These are phyloP conservation scores for Dillenia turbinata DNA, from an alignment of 164 flowering plant species.

Conservation along the genomic window DNA sequence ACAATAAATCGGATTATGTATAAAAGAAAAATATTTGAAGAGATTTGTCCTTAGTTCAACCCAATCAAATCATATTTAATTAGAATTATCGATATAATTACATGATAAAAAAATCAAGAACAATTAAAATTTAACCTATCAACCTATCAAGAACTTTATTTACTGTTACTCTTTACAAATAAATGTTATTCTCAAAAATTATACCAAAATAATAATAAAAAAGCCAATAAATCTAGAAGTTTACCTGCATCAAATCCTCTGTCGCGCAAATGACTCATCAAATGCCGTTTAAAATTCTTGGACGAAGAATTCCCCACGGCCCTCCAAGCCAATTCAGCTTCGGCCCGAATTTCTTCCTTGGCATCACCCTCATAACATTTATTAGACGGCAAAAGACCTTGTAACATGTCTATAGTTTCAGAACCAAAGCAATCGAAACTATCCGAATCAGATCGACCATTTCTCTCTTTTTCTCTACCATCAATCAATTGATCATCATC, in stretches of 20 bases:
- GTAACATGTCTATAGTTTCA: conserved; percentile 27
- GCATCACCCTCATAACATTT: conserved; percentile 11
- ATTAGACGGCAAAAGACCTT: conserved; percentile 19
- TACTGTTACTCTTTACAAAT: too few species aligned
- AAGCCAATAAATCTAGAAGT: background rate
- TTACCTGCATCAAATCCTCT: conserved; percentile 69
- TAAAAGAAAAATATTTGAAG: too few species aligned
- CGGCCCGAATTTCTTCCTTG: conserved; percentile 25
- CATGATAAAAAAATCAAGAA: too few species aligned
- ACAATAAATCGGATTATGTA: too few species aligned
- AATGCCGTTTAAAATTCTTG: conserved; percentile 33
- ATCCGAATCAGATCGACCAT: conserved; percentile 3
- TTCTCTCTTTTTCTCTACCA: conserved; percentile 1
- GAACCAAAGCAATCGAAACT: conserved; percentile 11
- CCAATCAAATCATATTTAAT: too few species aligned
- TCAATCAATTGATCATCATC: conserved; percentile 9
- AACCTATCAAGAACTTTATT: too few species aligned
- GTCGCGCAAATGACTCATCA: conserved; percentile 49
- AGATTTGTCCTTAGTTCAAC: too few species aligned
- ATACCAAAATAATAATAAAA: background rate
- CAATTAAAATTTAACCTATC: too few species aligned
- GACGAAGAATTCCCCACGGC: conserved; percentile 15
- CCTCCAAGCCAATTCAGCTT: conserved; percentile 25
- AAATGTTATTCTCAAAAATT: background rate
- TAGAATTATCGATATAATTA: too few species aligned